phyloP scores from a whole-genome alignment of 306 rosid genomes.

The cucumber (Cucumis sativus) region DNA sequence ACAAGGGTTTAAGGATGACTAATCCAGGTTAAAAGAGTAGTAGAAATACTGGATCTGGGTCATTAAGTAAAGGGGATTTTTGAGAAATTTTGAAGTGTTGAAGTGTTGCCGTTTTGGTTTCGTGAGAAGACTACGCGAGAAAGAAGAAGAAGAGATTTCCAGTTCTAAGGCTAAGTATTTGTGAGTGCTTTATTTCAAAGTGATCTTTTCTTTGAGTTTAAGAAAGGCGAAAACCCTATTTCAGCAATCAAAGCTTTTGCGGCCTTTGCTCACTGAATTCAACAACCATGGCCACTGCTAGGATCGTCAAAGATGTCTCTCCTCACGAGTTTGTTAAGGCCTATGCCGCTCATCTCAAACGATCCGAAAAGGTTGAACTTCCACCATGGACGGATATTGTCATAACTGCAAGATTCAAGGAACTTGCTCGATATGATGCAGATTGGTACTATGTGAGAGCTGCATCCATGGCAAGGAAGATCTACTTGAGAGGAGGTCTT shows the following conservation, averaged over 20 bases:
- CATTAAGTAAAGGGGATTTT: too few relatives aligned
- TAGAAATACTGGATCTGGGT: too few relatives aligned
- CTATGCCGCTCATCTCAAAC: conserved; percentile 56
- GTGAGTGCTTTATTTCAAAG: too few relatives aligned
- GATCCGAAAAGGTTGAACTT: conserved; percentile 64
- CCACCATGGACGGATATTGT: conserved; percentile 70
- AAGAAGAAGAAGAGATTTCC: too few relatives aligned
- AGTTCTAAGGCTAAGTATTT: too few relatives aligned
- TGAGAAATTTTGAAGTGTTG: too few relatives aligned
- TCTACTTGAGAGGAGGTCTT: conserved; percentile 68
- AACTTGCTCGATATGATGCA: conserved; percentile 62
- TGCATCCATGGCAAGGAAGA: conserved; percentile 77
- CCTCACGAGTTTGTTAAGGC: conserved; percentile 74
- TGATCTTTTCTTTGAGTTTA: background rate
- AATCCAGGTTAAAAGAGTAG: too few relatives aligned
- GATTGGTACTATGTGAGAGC: conserved; percentile 67
- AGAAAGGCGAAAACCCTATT: background rate
- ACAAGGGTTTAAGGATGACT: too few relatives aligned
- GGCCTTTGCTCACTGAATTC: conserved; percentile 1
- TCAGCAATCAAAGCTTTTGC: background rate
- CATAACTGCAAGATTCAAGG: conserved; percentile 57
- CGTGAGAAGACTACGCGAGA: too few relatives aligned
- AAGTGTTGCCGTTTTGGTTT: too few relatives aligned
- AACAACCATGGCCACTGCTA: conserved; percentile 28
- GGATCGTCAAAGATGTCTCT: conserved; percentile 53